A percentile compares a stretch with the other conserved stretches of the same genome.
phyloP scores from a whole-genome alignment of 208 protist genomes.

The Acanthamoeba triangularis region DNA sequence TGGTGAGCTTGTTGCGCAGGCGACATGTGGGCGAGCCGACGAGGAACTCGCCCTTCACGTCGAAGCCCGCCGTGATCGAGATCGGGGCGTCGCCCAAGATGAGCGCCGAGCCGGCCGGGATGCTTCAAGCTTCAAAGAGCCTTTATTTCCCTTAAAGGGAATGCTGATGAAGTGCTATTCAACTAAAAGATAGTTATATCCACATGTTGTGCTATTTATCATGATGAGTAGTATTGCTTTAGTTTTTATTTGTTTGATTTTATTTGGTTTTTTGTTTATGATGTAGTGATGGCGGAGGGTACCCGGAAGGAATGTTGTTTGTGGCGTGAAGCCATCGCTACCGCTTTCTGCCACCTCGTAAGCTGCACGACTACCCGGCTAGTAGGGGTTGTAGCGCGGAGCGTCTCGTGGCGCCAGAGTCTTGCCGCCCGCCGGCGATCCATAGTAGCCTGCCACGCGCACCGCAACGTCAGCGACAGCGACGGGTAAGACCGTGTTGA shows the following conservation, averaged over 20 bases:
- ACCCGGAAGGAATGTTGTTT: not conserved
- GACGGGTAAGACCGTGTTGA: not conserved
- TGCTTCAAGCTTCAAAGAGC: no score
- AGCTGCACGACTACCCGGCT: not conserved
- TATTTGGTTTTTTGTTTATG: not conserved
- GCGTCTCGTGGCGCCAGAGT: constrained; percentile 2
- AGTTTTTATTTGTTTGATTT: not conserved
- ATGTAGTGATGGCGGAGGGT: not conserved
- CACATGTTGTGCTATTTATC: no score
- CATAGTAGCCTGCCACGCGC: not conserved
- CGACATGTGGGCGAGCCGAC: constrained; percentile 82
- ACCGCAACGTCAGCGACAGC: not conserved
- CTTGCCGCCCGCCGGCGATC: constrained; percentile 12
- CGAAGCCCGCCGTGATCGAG: constrained; percentile 25
- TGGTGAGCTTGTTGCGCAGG: constrained; percentile 63
- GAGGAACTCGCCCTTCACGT: constrained; percentile 77
- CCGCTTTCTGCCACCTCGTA: not conserved
- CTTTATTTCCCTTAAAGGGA: no score
- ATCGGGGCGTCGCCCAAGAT: constrained; percentile 82
- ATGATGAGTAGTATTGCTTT: not conserved
- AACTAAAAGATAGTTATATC: no score
- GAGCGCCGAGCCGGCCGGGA: constrained; percentile 69
- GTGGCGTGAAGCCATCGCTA: not conserved
- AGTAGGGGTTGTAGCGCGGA: constrained; percentile 50
- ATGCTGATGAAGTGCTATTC: no score